Percentiles rank a stretch among this genome's conserved stretches.
Conservation (phyloP, 305 asterid genomes). For the Ruellia speciosa region DNA sequence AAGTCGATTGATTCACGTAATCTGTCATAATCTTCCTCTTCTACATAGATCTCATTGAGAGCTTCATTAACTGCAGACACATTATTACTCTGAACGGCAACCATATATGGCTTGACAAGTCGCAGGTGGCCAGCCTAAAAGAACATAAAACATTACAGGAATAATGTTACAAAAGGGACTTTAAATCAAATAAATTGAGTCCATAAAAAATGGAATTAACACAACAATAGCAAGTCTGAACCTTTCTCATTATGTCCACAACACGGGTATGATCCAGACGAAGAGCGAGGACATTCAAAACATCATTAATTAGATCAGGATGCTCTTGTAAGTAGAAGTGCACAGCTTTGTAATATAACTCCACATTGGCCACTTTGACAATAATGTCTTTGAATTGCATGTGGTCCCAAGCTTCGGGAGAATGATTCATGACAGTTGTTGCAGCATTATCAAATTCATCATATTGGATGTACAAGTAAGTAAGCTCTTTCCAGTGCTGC, state of each 20-base stretch:
- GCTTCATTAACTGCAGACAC: conserved; percentile 99
- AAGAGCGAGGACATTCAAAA: conserved; percentile 94
- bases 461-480: conserved; percentile 86
- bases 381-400: conserved; percentile 96
- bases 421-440: conserved; percentile 97
- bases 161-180: conserved; percentile 9
- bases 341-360: conserved; percentile 95
- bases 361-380: conserved; percentile 98
- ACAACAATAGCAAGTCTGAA: conserved; percentile 24
- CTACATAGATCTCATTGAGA: conserved; percentile 88
- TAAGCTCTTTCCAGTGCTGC: conserved; percentile 97
- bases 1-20: conserved; percentile 89
- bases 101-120: conserved; percentile 96
- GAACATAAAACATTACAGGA: conserved; percentile 21
- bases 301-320: conserved; percentile 94
- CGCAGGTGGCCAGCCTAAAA: conserved; percentile 89
- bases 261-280: conserved; percentile 95
- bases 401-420: conserved; percentile 99
- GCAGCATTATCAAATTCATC: conserved; percentile 99
- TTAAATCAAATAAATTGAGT: conserved; percentile 16
- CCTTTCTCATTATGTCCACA: conserved; percentile 98
- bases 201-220: not conserved
- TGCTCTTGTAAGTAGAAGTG: conserved; percentile 98
- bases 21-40: conserved; percentile 96
- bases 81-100: conserved; percentile 98